Base-by-base conservation (phyloP, 208 protist species). In the Leishmania lainsoni region DNA sequence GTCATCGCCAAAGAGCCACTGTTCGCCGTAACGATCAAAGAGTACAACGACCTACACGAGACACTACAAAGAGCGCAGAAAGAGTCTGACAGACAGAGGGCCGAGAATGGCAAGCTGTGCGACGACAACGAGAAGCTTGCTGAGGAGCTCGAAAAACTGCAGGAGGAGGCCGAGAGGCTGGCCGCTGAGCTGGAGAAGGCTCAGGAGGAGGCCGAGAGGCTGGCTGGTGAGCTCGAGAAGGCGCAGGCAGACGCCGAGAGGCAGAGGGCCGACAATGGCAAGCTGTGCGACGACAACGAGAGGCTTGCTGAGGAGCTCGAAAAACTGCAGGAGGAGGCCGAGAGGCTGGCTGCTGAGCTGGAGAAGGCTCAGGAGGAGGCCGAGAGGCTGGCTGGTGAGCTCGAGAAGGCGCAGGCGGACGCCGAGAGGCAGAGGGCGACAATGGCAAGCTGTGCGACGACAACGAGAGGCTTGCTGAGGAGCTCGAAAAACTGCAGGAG, bases 331-430 rank as follows among this genome's bases (percentile, higher is more conserved):
- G 22, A 68, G 61, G 61, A 71, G 1, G 39, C 12, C 17, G 63
- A 72, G 66, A 79, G 32, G 68, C 59, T 87, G 22, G 80, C 52
- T 49, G 76, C 17, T 1, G 80, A 87, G 69, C 75, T 89, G 35
- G 85, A 91, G 68, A 65, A 85, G 66, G 69, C 81, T 51, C 76
- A 83, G 14, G 73, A 52, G 69, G 85, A 89, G 70, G 76, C 78
- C 61, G 78, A 86, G 71, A 20, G 42, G 39, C n/a, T n/a, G n/a
- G n/a, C n/a, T n/a, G n/a, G n/a, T n/a, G n/a, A n/a, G n/a, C n/a
- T n/a, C n/a, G n/a, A n/a, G n/a, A n/a, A n/a, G n/a, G n/a, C n/a
- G n/a, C n/a, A n/a, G n/a, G n/a, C n/a, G n/a, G n/a, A n/a, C n/a
- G n/a, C n/a, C n/a, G n/a, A n/a, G 42, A 45, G 42, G 42, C 39